Evolutionary conservation across 23 red algal genomes (phyloP), one percentile per base, ranked within the genome.

Genomic region (Gracilaria caudata): DNA sequence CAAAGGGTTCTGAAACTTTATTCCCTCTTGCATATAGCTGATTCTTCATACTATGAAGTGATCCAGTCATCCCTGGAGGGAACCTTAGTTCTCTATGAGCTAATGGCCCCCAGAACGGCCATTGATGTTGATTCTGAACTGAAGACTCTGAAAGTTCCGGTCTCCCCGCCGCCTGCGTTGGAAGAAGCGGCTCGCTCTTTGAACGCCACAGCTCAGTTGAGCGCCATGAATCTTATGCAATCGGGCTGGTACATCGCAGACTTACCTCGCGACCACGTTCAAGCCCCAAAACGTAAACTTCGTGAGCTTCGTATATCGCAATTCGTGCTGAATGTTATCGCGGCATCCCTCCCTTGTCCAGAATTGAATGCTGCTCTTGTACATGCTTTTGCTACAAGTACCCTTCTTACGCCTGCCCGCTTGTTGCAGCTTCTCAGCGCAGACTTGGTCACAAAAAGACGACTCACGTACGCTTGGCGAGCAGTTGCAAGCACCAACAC

Each of bases 1-100:
- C 82, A 25, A 51, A 29, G 40, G 10, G 47, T 54, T 34, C 57
- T 89, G 53, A 61, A n/a, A 1, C 85, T 89, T 20, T 56, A 60
- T 77, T 61, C 85, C 19, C 35, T 89, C 4, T 20, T 89, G 21
- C 85, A 89, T 49, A 75, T 89, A 28, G 85, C 68, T 25, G 85
- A 89, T 21, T 12, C 85, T 11, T 78, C 72, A 17, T 89, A 89
- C 35, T 89, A 89, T 39, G 24, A 68, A 16, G 21, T 46, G 36
- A 32, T 89, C 30, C 28, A 89, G 72, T 89, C 85, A 51, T 57
- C 85, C 21, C 4, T 73, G 12, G 45, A 53, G 6, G 14, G 38
- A 21, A 33, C 20, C 36, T 55, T 72, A 41, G 85, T 89, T 38
- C 72, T 89, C 20, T 89, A 59, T 72, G 85, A 89, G 47, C 43